These are phyloP conservation scores for Phytopythium delawarense DNA, from an alignment of 352 stramenopile genomes.

Conservation along the genomic window DNA sequence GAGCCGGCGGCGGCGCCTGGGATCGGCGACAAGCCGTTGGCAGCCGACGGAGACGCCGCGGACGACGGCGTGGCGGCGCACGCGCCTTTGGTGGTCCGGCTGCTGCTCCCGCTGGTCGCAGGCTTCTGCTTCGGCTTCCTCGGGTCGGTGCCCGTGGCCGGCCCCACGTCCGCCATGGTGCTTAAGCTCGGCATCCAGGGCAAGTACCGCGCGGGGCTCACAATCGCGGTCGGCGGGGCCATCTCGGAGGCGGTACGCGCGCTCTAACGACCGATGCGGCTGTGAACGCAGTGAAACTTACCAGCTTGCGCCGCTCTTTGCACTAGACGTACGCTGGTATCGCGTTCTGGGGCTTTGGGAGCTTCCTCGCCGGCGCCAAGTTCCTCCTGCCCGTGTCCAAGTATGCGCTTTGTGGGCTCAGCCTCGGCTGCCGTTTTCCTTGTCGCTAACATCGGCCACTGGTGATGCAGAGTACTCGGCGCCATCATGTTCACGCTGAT, in stretches of 20 bases:
- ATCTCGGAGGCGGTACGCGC: slow-evolving; percentile 74
- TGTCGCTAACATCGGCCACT: background rate
- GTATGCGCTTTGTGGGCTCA: slow-evolving; percentile 25
- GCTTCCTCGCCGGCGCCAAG: slow-evolving; percentile 79
- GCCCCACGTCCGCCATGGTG: slow-evolving; percentile 86
- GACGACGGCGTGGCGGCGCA: background rate
- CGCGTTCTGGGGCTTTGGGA: slow-evolving; percentile 88
- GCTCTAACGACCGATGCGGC: background rate
- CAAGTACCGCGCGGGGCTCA: slow-evolving; percentile 75
- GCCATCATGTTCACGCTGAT: slow-evolving; percentile 85
- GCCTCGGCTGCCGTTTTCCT: too few species aligned
- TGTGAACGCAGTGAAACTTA: background rate
- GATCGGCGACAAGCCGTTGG: background rate
- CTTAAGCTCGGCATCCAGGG: slow-evolving; percentile 85
- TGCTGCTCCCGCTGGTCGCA: slow-evolving; percentile 68
- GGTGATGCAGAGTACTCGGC: slow-evolving; percentile 53
- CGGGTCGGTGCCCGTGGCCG: slow-evolving; percentile 77
- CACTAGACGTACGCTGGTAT: slow-evolving; percentile 80
- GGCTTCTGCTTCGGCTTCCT: slow-evolving; percentile 86
- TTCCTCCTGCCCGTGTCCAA: slow-evolving; percentile 83
- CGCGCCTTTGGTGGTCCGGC: slow-evolving; percentile 46
- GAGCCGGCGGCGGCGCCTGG: background rate
- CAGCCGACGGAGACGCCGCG: background rate
- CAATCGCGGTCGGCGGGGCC: slow-evolving; percentile 76
- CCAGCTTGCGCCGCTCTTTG: background rate